Evolutionary conservation across 2,329 filamentous ascomycete species (phyloP).

Genomic region (Pseudocercospora macadamiae): DNA sequence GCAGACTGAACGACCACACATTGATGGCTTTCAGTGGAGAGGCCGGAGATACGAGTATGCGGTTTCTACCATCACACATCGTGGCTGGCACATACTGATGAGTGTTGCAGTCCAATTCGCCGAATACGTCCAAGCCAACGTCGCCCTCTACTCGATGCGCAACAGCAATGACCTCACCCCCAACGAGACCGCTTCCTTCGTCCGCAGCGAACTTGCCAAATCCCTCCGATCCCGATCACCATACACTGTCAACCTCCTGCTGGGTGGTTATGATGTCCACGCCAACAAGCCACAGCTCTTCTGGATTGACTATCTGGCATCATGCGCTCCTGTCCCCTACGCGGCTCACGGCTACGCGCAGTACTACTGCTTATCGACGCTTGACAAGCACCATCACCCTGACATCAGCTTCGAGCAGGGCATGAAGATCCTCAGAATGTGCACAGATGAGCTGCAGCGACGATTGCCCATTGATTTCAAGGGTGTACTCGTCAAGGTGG

Average conservation of each 20-base stretch:
- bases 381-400: conserved; percentile 98
- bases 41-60: conserved; percentile 86
- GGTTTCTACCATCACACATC: neutral
- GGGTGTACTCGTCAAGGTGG: conserved; percentile 83
- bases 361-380: conserved; percentile 97
- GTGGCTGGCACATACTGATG: neutral
- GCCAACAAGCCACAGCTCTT: conserved; percentile 56
- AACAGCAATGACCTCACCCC: conserved; percentile 92
- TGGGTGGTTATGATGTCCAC: conserved; percentile 91
- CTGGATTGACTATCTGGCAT: conserved; percentile 36
- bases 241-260: conserved; percentile 94
- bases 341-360: conserved; percentile 98
- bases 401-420: conserved; percentile 88
- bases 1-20: conserved; percentile 87
- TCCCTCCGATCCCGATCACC: conserved; percentile 90
- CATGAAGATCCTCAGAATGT: conserved; percentile 90
- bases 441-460: conserved; percentile 95
- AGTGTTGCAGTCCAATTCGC: conserved; percentile 82
- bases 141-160: conserved; percentile 97
- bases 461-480: conserved; percentile 99
- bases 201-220: conserved; percentile 88
- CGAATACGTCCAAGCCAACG: conserved; percentile 98
- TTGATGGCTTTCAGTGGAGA: conserved; percentile 95
- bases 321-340: conserved; percentile 71
- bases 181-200: conserved; percentile 86